phyloP scores from a whole-genome alignment of 768 basidiomycete species.

The Pisolithus orientalis region DNA sequence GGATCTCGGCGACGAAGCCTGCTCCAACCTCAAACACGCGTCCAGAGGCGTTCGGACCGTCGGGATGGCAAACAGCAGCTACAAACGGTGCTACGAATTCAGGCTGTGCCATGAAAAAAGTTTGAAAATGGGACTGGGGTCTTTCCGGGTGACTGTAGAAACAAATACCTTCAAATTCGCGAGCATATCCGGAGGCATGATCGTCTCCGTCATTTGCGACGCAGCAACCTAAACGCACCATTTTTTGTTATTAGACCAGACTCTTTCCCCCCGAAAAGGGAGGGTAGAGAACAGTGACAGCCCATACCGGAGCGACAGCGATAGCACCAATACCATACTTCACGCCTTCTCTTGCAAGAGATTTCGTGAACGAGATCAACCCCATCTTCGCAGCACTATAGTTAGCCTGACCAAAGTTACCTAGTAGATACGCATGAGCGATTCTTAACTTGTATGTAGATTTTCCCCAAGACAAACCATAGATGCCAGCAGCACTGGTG shows the following conservation, averaged over 20 bases:
- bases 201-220: constrained; percentile 90
- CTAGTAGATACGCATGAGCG: constrained; percentile 28
- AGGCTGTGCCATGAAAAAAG: constrained; percentile 38
- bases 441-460: neutral
- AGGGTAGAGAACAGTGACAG: neutral
- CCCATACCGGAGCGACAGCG: constrained; percentile 82
- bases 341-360: constrained; percentile 85
- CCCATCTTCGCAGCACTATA: constrained; percentile 99
- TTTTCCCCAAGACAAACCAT: constrained; percentile 44
- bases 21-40: constrained; percentile 91
- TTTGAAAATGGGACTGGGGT: neutral
- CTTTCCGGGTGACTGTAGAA: neutral
- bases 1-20: constrained; percentile 84
- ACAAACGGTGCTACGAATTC: constrained; percentile 93
- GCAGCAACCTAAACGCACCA: constrained; percentile 68
- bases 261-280: neutral
- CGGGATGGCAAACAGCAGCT: constrained; percentile 77
- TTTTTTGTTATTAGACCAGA: neutral
- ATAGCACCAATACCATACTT: constrained; percentile 86
- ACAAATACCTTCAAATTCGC: constrained; percentile 65
- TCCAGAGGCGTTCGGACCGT: constrained; percentile 73
- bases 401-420: constrained; percentile 96
- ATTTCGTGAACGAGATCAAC: constrained; percentile 86
- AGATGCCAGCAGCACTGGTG: constrained; percentile 90
- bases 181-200: constrained; percentile 93